Base-by-base conservation (phyloP, 176 grass and related monocot species). In the Carex cristatella region DNA sequence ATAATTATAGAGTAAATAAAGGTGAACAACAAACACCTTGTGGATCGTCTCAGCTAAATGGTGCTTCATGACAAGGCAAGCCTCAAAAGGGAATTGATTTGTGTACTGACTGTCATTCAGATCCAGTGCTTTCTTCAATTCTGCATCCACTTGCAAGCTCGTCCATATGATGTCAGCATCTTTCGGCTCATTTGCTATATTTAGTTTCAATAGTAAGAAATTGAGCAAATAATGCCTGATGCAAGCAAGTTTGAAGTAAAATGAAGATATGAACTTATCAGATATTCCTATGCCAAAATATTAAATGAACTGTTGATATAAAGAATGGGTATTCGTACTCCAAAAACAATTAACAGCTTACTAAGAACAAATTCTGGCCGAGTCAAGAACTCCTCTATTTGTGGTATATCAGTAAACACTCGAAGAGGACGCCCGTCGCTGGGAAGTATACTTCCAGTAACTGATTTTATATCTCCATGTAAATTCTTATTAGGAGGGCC, bases 1-100 rank as follows among this genome's bases (percentile, higher is more conserved):
- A 58, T 31, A 56, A 78, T 63, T 69, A 51, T 10, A 81, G 33
- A 35, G 28, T 33, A 71, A 83, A 67, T 49, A 8, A 65, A 55
- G 28, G 32, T 54, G 30, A 69, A 74, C 37, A 86, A 42, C 23
- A 28, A 59, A 70, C 12, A 94, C 95, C 95, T 91, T 93, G 19
- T 90, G 87, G 80, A 98, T 90, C 10, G 95, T 98, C 74, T 94
- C 92, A 0, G 95, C 95, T 38, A 98, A 81, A 81, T 98, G 91
- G 75, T 98, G 95, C 69, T 98, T 98, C 95, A 98, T 98, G 77
- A 98, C 95, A 71, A 98, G 82, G 82, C 95, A 98, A 81, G 92
- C 95, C 85, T 98, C 95, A 62, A 90, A 98, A 84, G 95, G 95
- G 82, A 98, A 98, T 81, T 98, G 95, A 79, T 98, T 98, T 74